Conservation (phyloP, 169 alveolate genomes). For the Haemoproteus tartakovskyi region DNA sequence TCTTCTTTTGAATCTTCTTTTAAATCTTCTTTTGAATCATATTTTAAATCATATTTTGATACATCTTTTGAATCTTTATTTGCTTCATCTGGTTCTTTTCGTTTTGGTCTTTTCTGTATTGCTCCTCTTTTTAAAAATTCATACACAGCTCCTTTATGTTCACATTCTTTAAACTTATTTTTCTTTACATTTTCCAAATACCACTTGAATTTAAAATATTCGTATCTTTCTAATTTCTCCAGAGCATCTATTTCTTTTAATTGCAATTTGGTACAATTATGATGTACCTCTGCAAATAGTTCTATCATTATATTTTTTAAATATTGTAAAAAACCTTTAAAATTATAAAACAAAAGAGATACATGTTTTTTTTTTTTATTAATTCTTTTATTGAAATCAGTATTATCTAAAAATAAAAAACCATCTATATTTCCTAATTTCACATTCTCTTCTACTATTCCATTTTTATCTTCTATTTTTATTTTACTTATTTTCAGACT, state of each 20-base stretch:
- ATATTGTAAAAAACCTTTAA: slow-evolving; percentile 7
- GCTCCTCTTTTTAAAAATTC: no score
- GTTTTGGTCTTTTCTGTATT: no score
- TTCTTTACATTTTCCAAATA: no score
- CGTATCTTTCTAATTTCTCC: slow-evolving; percentile 6
- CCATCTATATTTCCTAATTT: slow-evolving; percentile 30
- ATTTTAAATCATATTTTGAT: no score
- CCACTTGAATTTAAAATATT: no score
- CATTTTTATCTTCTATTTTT: slow-evolving; percentile 54
- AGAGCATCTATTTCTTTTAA: slow-evolving; percentile 16
- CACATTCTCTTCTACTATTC: slow-evolving; percentile 5
- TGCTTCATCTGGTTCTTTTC: no score
- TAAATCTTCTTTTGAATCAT: no score
- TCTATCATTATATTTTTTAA: slow-evolving; percentile 22
- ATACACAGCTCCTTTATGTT: no score
- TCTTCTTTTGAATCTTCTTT: no score
- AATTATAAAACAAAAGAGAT: slow-evolving; percentile 7
- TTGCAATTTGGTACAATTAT: slow-evolving; percentile 9
- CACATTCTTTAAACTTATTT: no score
- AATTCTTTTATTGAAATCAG: slow-evolving; percentile 36
- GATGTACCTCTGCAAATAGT: slow-evolving; percentile 21
- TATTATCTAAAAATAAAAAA: slow-evolving; percentile 26
- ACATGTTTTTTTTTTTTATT: slow-evolving; percentile 23
- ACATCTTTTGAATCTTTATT: no score
- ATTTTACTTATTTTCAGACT: slow-evolving; percentile 48